A percentile compares a stretch with the other conserved stretches of the same genome.
These are phyloP conservation scores for Xanthoceras sorbifolium DNA, from an alignment of 345 rosid genomes.

Conservation along the genomic window DNA sequence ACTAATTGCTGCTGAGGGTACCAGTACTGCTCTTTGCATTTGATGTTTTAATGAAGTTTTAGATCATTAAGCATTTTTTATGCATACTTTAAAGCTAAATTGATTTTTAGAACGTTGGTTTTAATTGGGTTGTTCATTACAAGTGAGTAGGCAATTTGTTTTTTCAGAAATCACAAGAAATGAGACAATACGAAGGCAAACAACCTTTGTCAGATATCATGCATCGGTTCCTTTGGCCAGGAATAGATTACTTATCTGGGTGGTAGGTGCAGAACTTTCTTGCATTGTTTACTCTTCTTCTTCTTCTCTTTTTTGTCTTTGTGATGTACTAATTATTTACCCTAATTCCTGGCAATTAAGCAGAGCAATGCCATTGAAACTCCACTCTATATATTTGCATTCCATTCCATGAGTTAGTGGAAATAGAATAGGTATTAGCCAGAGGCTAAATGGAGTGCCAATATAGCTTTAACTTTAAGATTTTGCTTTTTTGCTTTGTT, in stretches of 20 bases:
- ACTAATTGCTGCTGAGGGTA: not conserved
- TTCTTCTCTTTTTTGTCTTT: not conserved
- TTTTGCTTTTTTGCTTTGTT: not conserved
- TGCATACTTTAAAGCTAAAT: not conserved
- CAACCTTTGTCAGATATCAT: constrained; percentile 75
- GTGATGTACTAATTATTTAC: not conserved
- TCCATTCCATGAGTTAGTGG: not conserved
- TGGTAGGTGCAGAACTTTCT: constrained; percentile 50
- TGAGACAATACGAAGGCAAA: constrained; percentile 62
- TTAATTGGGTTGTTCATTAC: not conserved
- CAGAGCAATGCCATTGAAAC: not conserved
- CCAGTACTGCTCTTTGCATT: not conserved
- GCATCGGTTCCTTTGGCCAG: constrained; percentile 54
- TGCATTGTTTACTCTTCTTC: not conserved
- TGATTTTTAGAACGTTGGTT: not conserved
- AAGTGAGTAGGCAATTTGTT: constrained; percentile 17
- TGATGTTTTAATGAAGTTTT: not conserved
- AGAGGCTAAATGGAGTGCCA: not conserved
- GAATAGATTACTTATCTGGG: constrained; percentile 74
- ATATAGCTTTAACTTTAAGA: not conserved
- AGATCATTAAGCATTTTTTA: not conserved
- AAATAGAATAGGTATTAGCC: not conserved
- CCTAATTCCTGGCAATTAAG: not conserved
- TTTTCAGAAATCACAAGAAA: constrained; percentile 57
- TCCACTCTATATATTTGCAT: not conserved